These are phyloP conservation scores for Cercospora sesami DNA, from an alignment of 2,329 filamentous ascomycete genomes.

Conservation along the genomic window DNA sequence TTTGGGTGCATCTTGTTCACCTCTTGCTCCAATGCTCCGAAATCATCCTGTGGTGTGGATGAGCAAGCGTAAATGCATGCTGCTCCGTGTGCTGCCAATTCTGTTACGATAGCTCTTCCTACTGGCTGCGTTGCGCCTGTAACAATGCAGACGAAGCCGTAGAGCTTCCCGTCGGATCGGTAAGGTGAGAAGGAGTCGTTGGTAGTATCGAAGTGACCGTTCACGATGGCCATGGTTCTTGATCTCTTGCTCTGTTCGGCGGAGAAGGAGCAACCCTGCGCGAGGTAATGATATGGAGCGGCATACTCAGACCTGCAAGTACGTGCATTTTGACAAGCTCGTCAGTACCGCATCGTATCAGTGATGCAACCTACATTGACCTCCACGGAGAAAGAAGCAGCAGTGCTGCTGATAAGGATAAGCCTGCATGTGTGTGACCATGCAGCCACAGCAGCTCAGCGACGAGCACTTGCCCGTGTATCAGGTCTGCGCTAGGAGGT, in stretches of 20 bases:
- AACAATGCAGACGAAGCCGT: constrained; percentile 66
- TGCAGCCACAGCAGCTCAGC: background rate
- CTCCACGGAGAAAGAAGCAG: constrained; percentile 16
- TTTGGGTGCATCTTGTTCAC: constrained; percentile 53
- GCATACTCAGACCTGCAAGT: background rate
- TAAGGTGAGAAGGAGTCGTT: constrained; percentile 58
- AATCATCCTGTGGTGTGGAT: constrained; percentile 44
- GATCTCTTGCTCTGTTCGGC: background rate
- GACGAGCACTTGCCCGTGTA: background rate
- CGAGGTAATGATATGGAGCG: background rate
- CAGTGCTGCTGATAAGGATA: constrained; percentile 10
- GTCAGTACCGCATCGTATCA: background rate
- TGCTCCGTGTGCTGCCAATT: constrained; percentile 64
- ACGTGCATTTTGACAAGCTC: background rate
- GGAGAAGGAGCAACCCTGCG: background rate
- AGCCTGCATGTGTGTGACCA: constrained; percentile 5
- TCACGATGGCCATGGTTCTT: constrained; percentile 20
- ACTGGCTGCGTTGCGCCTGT: constrained; percentile 63
- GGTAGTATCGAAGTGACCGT: constrained; percentile 24
- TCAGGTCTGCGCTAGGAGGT: background rate
- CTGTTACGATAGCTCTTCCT: constrained; percentile 59
- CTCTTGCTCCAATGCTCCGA: constrained; percentile 45
- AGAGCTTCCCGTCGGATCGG: constrained; percentile 60
- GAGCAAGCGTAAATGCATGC: constrained; percentile 64
- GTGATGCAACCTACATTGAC: background rate